Evolutionary conservation across 2,329 filamentous ascomycete species (phyloP).

Genomic region (Dothidotthia symphoricarpi): DNA sequence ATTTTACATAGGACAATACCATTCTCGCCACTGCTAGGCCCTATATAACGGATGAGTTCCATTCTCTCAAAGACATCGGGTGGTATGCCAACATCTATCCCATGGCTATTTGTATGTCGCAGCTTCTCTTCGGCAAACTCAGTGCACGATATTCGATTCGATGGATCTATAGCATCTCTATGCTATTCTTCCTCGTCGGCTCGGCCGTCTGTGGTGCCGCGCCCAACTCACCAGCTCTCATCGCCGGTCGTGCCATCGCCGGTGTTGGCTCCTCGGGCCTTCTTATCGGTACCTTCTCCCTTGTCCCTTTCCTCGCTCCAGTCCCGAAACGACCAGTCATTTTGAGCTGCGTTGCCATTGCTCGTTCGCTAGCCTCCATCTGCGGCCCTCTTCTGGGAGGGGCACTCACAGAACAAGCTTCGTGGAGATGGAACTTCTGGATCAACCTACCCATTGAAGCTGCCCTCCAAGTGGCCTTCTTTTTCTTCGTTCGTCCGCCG

Average conservation of each 20-base stretch:
- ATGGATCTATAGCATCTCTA: slow-evolving; percentile 31
- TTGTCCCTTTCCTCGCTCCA: slow-evolving; percentile 40
- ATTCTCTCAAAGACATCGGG: slow-evolving; percentile 17
- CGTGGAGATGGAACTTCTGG: slow-evolving; percentile 55
- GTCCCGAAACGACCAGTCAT: slow-evolving; percentile 44
- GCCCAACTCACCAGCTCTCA: slow-evolving; percentile 45
- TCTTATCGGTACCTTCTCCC: slow-evolving; percentile 43
- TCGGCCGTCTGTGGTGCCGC: slow-evolving; percentile 39
- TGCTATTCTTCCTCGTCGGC: slow-evolving; percentile 45
- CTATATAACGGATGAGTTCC: slow-evolving; percentile 20
- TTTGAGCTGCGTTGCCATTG: slow-evolving; percentile 44
- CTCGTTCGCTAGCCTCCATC: slow-evolving; percentile 42
- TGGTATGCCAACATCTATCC: slow-evolving; percentile 39
- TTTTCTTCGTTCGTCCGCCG: slow-evolving; percentile 34
- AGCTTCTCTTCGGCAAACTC: slow-evolving; percentile 47
- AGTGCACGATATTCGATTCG: slow-evolving; percentile 47
- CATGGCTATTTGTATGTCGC: slow-evolving; percentile 45
- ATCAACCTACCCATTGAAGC: slow-evolving; percentile 22
- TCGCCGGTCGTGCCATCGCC: slow-evolving; percentile 50
- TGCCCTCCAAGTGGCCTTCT: slow-evolving; percentile 6
- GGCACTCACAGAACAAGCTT: slow-evolving; percentile 55
- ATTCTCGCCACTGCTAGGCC: slow-evolving; percentile 11
- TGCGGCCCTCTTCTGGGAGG: slow-evolving; percentile 17
- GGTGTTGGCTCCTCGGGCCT: slow-evolving; percentile 49
- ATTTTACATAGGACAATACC: slow-evolving; percentile 5